Percentiles rank a stretch among this genome's conserved stretches.
Conservation (phyloP, 2,329 filamentous ascomycete species). For the Cercospora sesami region DNA sequence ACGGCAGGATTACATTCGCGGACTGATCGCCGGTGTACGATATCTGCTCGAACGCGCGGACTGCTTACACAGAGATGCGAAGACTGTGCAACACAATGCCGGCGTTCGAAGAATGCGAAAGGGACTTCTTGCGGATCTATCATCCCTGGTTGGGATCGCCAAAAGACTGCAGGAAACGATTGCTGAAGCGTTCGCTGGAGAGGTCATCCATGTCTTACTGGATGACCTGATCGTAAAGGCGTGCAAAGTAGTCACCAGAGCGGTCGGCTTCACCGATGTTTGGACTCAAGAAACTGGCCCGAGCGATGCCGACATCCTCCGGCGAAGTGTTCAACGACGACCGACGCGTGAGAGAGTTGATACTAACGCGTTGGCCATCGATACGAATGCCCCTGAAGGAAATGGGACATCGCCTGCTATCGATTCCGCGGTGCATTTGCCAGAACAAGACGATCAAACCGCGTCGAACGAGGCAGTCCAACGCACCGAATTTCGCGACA, state of each 20-base stretch:
- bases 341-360: not conserved
- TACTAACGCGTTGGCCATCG: conserved; percentile 16
- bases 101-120: conserved; percentile 78
- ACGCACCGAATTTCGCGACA: conserved; percentile 5
- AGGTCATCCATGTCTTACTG: conserved; percentile 71
- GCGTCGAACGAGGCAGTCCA: conserved; percentile 10
- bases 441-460: conserved; percentile 12
- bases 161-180: conserved; percentile 80
- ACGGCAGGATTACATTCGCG: conserved; percentile 91
- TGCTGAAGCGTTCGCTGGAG: conserved; percentile 50
- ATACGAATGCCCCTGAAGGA: conserved; percentile 15
- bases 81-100: conserved; percentile 72
- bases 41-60: conserved; percentile 85
- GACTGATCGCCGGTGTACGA: conserved; percentile 88
- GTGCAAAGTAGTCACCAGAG: conserved; percentile 90
- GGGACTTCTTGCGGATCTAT: conserved; percentile 83
- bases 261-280: conserved; percentile 84
- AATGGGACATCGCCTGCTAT: conserved; percentile 16
- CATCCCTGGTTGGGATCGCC: conserved; percentile 81
- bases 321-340: conserved; percentile 5
- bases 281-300: conserved; percentile 52
- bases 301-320: not conserved
- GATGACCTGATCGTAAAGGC: conserved; percentile 93
- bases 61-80: conserved; percentile 80
- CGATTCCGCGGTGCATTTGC: conserved; percentile 29